A percentile compares a stretch with the other conserved stretches of the same genome.
Evolutionary conservation across 495 filamentous ascomycete genomes (phyloP).

Genomic region (Amphirosellinia nigrospora): DNA sequence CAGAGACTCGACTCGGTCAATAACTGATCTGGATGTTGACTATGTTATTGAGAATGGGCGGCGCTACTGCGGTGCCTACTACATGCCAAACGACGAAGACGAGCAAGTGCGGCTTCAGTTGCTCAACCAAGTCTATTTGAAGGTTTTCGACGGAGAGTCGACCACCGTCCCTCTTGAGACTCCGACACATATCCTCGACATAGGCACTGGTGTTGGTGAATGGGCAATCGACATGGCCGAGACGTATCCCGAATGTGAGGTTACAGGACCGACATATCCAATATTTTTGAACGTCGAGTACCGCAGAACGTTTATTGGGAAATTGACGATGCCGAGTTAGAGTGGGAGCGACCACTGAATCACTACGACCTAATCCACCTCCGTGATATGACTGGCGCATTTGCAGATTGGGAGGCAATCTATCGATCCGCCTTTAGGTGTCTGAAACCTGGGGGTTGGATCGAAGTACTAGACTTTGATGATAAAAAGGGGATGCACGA

Average conservation of each 20-base stretch:
- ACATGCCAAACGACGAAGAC: slow-evolving; percentile 76
- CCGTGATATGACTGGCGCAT: slow-evolving; percentile 67
- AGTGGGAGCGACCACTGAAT: slow-evolving; percentile 60
- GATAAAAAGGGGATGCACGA: slow-evolving; percentile 44
- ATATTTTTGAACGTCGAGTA: slow-evolving; percentile 58
- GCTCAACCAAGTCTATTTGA: slow-evolving; percentile 68
- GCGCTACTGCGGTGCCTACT: slow-evolving; percentile 72
- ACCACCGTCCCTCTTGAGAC: slow-evolving; percentile 63
- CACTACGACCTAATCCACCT: slow-evolving; percentile 72
- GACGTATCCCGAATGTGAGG: slow-evolving; percentile 63
- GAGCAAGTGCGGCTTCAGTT: slow-evolving; percentile 76
- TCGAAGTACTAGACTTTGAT: slow-evolving; percentile 67
- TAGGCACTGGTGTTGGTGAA: slow-evolving; percentile 73
- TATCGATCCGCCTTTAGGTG: slow-evolving; percentile 66
- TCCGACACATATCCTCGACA: slow-evolving; percentile 66
- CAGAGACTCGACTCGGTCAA: slow-evolving; percentile 57
- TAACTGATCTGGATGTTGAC: slow-evolving; percentile 62
- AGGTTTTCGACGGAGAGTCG: slow-evolving; percentile 63
- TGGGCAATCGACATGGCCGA: slow-evolving; percentile 79
- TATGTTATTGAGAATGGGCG: slow-evolving; percentile 68
- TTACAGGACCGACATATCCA: slow-evolving; percentile 73
- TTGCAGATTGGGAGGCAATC: slow-evolving; percentile 65
- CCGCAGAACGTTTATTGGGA: slow-evolving; percentile 74
- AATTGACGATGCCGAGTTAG: slow-evolving; percentile 69
- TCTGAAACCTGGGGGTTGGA: slow-evolving; percentile 68